These are phyloP conservation scores for Calamus simplicifolius DNA, from an alignment of 176 grass and related monocot genomes.

Conservation along the genomic window DNA sequence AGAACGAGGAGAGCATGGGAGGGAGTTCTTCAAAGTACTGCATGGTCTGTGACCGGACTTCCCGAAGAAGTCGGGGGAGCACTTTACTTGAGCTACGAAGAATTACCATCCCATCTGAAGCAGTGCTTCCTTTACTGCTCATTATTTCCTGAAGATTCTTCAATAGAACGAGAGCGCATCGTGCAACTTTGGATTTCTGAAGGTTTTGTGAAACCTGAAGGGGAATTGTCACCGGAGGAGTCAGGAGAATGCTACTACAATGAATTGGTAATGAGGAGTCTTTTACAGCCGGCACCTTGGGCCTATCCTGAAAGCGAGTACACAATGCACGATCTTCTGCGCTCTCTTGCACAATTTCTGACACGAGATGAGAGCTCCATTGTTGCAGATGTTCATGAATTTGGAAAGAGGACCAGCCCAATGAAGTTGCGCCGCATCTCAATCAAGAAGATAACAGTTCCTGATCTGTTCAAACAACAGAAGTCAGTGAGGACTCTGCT, in stretches of 20 bases:
- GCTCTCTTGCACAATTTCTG: conserved; percentile 39
- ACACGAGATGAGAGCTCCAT: conserved; percentile 27
- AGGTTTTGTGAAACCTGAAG: conserved; percentile 40
- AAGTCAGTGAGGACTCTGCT: conserved; percentile 51
- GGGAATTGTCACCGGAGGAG: conserved; percentile 24
- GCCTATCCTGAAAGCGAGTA: conserved; percentile 9
- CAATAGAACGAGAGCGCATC: conserved; percentile 21
- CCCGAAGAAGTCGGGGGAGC: conserved; percentile 30
- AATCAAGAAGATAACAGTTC: conserved; percentile 31
- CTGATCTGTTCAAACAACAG: conserved; percentile 29
- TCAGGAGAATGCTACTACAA: conserved; percentile 50
- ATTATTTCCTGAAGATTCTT: conserved; percentile 35
- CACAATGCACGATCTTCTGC: conserved; percentile 50
- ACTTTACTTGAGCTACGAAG: conserved; percentile 58
- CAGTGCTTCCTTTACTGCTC: conserved; percentile 74
- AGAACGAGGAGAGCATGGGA: conserved; percentile 22
- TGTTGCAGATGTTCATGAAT: conserved; percentile 4
- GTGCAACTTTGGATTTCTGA: conserved; percentile 56
- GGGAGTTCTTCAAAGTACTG: conserved; percentile 22
- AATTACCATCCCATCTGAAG: conserved; percentile 56
- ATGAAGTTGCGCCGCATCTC: conserved; percentile 31
- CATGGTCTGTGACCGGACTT: conserved; percentile 42
- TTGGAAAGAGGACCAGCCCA: conserved; percentile 3
- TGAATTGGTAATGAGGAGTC: conserved; percentile 52
- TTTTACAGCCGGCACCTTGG: conserved; percentile 31